Evolutionary conservation across 2,329 filamentous ascomycete genomes (phyloP), one percentile per base, ranked within the genome.

Genomic region (Karstenula rhodostoma): DNA sequence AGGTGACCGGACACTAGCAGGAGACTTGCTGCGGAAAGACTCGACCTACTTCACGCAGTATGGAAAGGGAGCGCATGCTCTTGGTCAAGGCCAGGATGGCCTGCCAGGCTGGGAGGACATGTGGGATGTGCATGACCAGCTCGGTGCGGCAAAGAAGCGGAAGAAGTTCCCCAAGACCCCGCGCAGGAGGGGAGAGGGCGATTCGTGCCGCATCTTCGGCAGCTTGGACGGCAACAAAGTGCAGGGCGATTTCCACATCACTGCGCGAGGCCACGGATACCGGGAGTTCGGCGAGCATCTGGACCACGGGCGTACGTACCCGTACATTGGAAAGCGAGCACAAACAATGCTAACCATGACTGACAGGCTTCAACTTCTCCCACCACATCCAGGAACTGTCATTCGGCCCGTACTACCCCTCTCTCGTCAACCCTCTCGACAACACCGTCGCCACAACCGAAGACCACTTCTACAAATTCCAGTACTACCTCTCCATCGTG

Each of bases 181-280:
- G 1, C 84, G 82, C 61, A 73, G 95, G 57, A 80, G 81, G 55
- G 79, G 83, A 27, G 71, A 80, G 19, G 79, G 84, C 17, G 91
- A 97, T 77, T 90, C 91, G 63, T 99, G 95, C 78, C 88, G 95
- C 50, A 88, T 99, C 64, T 99, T 88, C 77, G 95, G 95, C 35
- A 96, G 88, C 71, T 78, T 99, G 77, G 91, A 96, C 68, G 86
- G 96, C 67, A 99, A 99, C 79, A 96, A 96, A 81, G 95, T 99
- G 47, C 94, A 97, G 79, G 95, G 94, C 4, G 94, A 99, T 78
- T 98, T 99, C 75, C 95, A 99, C 77, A 95, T 99, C 73, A 99
- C 95, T 1, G 95, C 95, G 3, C 83, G 93, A 63, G 95, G 95
- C 0, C 94, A 98, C 78, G 95, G 95, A n/a, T 99, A 99, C 79